Evolutionary conservation across 2,329 filamentous ascomycete species (phyloP), one percentile per base, ranked within the genome.

Genomic region (Fusarium sp.): DNA sequence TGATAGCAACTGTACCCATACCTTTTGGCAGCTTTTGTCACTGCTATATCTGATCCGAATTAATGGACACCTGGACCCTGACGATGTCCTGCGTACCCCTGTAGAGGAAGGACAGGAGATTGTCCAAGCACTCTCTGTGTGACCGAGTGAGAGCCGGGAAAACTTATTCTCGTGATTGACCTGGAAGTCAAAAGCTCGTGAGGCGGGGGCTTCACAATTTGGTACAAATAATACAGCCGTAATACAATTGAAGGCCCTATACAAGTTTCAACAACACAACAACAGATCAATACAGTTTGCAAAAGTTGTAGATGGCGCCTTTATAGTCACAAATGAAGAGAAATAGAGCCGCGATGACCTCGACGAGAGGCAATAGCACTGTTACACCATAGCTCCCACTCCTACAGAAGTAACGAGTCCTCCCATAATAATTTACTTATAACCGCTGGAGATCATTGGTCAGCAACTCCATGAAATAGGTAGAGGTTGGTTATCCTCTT

Each of bases 151-250:
- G 22, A 38, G 56, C 56, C 33, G 54, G 63, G 56, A 57, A 38
- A 47, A 22, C 20, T 14, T 45, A 22, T 50, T 52, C 33, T 35
- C 27, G 65, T 57, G 62, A 73, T 71, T 43, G 63, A 65, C 63
- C 64, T 71, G 56, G 47, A 43, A 43, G 38, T 7, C n/a, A 20
- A 43, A 12, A 43, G 2, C 35, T 6, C 3, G 9, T 38, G 38
- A 43, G 38, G 38, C n/a, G 38, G 38, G 38, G 17, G 10, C 10
- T 43, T 43, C 38, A 43, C 17, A 43, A 43, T 12, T 43, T 0
- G 1, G 38, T 10, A 43, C n/a, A 20, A 20, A 43, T 43, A 43
- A 43, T 43, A 43, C 38, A 43, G 17, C n/a, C 5, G 38, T 11
- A 10, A 20, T 17, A 40, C 38, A 43, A 20, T 11, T 43, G 10